These are phyloP conservation scores for Trichoderma orchidacearum DNA, from an alignment of 495 filamentous ascomycete genomes.

Conservation along the genomic window DNA sequence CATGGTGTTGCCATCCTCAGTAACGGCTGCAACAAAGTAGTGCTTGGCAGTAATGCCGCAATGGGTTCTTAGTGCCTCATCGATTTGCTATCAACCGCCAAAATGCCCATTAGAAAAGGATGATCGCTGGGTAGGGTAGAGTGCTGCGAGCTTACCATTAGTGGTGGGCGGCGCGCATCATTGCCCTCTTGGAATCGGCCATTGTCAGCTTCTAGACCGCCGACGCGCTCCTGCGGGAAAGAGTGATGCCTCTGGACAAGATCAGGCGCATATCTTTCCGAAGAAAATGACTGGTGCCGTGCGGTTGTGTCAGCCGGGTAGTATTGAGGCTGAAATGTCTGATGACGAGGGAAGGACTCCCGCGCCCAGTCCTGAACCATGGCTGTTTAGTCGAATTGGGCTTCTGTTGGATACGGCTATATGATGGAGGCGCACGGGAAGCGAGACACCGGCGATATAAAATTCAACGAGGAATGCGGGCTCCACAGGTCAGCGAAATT, in stretches of 20 bases:
- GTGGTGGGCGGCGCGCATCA: constrained; percentile 4
- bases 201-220: constrained; percentile 6
- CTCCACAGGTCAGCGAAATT: background rate
- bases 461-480: background rate
- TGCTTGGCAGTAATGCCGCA: constrained; percentile 20
- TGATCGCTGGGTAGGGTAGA: too few relatives aligned
- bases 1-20: constrained; percentile 15
- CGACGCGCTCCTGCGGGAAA: background rate
- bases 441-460: too few relatives aligned
- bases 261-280: constrained; percentile 5
- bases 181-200: constrained; percentile 5
- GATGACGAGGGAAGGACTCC: constrained; percentile 3
- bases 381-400: background rate
- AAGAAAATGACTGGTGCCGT: constrained; percentile 6
- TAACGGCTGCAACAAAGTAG: constrained; percentile 22
- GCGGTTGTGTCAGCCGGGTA: background rate
- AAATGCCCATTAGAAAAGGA: too few relatives aligned
- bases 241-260: background rate
- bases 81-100: constrained; percentile 20
- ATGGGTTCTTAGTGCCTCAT: constrained; percentile 21
- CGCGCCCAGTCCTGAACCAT: constrained; percentile 6
- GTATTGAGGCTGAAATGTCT: constrained; percentile 9
- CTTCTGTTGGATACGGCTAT: background rate
- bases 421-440: background rate
- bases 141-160: constrained; percentile 11